A percentile compares a stretch with the other conserved stretches of the same genome.
Evolutionary conservation across 1,139 yeast genomes (phyloP).

Genomic region (Blastobotrys buckinghamii): DNA sequence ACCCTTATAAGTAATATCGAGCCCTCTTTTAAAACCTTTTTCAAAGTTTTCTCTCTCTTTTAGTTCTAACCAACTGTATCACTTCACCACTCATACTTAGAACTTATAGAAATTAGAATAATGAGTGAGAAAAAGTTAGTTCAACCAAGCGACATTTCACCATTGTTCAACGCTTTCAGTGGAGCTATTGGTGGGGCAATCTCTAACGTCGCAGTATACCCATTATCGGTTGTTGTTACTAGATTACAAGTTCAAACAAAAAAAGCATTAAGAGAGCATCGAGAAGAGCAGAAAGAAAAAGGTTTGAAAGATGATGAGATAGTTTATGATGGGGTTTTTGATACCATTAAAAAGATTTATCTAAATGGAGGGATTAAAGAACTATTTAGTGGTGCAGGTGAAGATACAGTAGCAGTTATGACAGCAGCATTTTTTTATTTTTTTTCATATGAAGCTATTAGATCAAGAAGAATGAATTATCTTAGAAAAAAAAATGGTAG

Average conservation of each 20-base stretch:
- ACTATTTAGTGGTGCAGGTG: constrained; percentile 63
- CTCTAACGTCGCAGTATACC: constrained; percentile 69
- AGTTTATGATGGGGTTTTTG: constrained; percentile 50
- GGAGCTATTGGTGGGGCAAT: constrained; percentile 78
- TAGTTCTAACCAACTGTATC: too few species aligned
- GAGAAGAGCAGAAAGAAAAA: constrained; percentile 11
- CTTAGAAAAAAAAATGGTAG: constrained; percentile 71
- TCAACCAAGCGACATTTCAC: constrained; percentile 29
- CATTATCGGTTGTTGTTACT: constrained; percentile 67
- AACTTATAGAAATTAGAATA: background rate
- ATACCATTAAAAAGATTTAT: constrained; percentile 52
- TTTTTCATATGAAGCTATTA: constrained; percentile 80
- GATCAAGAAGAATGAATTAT: constrained; percentile 74
- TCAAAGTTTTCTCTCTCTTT: background rate
- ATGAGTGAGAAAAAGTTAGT: constrained; percentile 8
- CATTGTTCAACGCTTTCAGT: constrained; percentile 58
- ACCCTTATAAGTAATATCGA: too few species aligned
- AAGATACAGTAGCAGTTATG: constrained; percentile 30
- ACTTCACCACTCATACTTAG: background rate
- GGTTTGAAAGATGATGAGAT: background rate
- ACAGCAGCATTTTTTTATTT: constrained; percentile 41
- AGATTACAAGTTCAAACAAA: constrained; percentile 58
- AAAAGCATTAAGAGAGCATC: background rate
- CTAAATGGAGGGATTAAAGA: constrained; percentile 47
- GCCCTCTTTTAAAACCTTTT: too few species aligned